Conservation (phyloP, 1,284 basidiomycete genomes). For the Pulveroboletus sp. region DNA sequence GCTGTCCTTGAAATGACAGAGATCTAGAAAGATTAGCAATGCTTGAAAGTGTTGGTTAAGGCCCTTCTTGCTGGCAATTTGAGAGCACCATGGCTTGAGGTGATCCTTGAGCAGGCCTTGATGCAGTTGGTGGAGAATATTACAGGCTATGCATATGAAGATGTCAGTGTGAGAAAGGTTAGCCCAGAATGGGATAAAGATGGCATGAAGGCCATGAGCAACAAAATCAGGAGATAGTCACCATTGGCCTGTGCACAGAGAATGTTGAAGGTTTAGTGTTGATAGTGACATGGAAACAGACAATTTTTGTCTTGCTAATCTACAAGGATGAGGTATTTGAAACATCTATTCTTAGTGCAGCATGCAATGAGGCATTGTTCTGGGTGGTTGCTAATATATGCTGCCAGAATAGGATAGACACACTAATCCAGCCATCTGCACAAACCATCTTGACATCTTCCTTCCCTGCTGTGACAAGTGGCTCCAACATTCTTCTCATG, state of each 20-base stretch:
- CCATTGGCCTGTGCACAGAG: not conserved
- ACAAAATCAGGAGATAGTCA: not conserved
- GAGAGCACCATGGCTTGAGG: not conserved
- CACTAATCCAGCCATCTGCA: too few species aligned
- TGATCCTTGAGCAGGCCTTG: conserved; percentile 6
- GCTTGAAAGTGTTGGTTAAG: too few species aligned
- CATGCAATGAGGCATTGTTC: conserved; percentile 33
- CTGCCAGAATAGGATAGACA: conserved; percentile 26
- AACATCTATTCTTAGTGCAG: conserved; percentile 24
- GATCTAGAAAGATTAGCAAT: too few species aligned
- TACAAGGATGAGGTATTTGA: conserved; percentile 5
- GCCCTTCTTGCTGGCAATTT: not conserved
- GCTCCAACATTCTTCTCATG: conserved; percentile 34
- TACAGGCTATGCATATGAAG: not conserved
- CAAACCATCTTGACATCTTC: conserved; percentile 26
- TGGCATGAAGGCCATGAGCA: not conserved
- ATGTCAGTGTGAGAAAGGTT: not conserved
- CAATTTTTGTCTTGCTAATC: not conserved
- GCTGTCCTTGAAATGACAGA: not conserved
- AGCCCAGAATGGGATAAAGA: conserved; percentile 1
- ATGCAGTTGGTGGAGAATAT: conserved; percentile 3
- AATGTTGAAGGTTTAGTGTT: not conserved
- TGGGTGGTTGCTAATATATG: conserved; percentile 14
- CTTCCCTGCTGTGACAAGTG: conserved; percentile 37
- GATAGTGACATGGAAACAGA: not conserved